Evolutionary conservation across 768 basidiomycete species (phyloP).

Genomic region (Leccinum boreale): DNA sequence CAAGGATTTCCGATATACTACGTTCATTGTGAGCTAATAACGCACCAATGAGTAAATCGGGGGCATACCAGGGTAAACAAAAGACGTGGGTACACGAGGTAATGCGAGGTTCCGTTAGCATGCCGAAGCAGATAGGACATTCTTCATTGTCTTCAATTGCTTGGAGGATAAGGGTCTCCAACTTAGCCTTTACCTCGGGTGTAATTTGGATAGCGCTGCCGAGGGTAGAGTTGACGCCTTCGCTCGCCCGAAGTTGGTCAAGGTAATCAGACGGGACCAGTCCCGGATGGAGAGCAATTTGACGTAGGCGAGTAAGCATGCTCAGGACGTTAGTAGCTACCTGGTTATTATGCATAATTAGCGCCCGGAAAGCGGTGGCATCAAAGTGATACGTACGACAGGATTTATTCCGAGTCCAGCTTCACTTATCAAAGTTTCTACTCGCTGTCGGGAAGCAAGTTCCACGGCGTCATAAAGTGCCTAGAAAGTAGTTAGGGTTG

Average conservation of each 20-base stretch:
- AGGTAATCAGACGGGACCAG: conserved; percentile 71
- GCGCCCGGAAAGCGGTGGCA: not conserved
- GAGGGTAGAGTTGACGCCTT: conserved; percentile 24
- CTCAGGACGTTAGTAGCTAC: conserved; percentile 68
- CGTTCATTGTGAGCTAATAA: conserved; percentile 1
- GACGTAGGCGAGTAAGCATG: conserved; percentile 84
- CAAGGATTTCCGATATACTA: conserved; percentile 69
- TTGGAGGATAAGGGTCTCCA: conserved; percentile 59
- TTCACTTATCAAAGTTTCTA: conserved; percentile 50
- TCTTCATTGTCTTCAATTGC: conserved; percentile 81
- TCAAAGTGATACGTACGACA: conserved; percentile 32
- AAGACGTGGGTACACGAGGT: conserved; percentile 72
- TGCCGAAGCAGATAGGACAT: conserved; percentile 71
- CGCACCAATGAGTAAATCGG: not conserved
- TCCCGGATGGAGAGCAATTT: conserved; percentile 76
- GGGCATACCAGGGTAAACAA: conserved; percentile 62
- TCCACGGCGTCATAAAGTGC: conserved; percentile 71
- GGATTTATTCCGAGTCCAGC: conserved; percentile 35
- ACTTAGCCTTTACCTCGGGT: conserved; percentile 48
- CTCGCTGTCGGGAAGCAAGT: conserved; percentile 54
- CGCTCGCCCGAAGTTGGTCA: conserved; percentile 47
- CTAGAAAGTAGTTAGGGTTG: conserved; percentile 30
- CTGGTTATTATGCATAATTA: conserved; percentile 32
- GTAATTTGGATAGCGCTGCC: conserved; percentile 40
- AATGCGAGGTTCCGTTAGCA: conserved; percentile 63